These are phyloP conservation scores for Pseudoperonospora humuli DNA, from an alignment of 352 stramenopile species.

Conservation along the genomic window DNA sequence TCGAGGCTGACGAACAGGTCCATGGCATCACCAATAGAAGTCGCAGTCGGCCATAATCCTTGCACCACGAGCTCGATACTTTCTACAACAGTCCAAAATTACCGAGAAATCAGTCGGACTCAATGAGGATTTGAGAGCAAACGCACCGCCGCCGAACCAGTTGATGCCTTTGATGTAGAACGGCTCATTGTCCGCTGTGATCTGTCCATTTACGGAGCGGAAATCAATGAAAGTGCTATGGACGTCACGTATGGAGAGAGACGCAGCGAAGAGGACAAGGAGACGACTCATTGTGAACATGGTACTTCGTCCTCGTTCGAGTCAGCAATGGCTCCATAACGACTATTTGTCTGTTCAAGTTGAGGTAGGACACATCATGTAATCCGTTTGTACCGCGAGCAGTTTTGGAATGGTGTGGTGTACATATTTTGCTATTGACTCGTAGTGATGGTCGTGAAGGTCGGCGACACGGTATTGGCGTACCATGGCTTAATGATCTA, in stretches of 20 bases:
- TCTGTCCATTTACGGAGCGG: constrained; percentile 44
- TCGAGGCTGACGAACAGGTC: constrained; percentile 39
- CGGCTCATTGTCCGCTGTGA: constrained; percentile 43
- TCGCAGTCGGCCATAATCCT: constrained; percentile 59
- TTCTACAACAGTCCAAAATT: constrained; percentile 31
- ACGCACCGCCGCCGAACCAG: constrained; percentile 57
- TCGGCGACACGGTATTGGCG: constrained; percentile 66
- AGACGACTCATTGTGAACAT: constrained; percentile 2
- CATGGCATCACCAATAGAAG: constrained; percentile 39
- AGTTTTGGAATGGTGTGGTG: no score
- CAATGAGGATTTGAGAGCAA: not conserved
- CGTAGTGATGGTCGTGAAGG: constrained; percentile 45
- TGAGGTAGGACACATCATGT: no score
- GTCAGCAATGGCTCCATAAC: no score
- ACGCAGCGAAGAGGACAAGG: not conserved
- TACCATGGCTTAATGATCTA: constrained; percentile 83
- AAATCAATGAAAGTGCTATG: constrained; percentile 49
- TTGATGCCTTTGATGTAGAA: constrained; percentile 69
- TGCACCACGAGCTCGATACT: constrained; percentile 52
- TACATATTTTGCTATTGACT: no score
- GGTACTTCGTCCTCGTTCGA: no score
- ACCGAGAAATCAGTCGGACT: no score
- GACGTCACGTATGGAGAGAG: constrained; percentile 4
- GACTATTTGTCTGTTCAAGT: no score
- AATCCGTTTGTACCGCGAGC: no score